phyloP scores from a whole-genome alignment of 305 asterid genomes.

The Ajuga reptans region DNA sequence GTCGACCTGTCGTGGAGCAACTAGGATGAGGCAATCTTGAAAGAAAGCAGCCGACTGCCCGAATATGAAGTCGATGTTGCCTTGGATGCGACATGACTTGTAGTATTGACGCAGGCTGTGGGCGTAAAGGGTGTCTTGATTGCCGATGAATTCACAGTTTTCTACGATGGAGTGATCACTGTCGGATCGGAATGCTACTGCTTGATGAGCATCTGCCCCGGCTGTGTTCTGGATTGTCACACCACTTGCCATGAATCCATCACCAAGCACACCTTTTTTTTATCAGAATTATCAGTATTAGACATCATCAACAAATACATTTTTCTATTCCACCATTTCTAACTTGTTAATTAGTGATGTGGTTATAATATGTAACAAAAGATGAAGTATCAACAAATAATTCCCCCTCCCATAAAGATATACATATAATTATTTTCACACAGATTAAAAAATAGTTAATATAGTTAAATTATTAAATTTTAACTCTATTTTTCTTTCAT shows the following conservation, averaged over 20 bases:
- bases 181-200: constrained; percentile 64
- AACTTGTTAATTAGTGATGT: no score
- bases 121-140: constrained; percentile 62
- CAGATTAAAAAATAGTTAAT: no score
- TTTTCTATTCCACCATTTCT: no score
- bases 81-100: constrained; percentile 51
- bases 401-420: no score
- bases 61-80: constrained; percentile 63
- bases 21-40: constrained; percentile 37
- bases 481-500: no score
- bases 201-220: constrained; percentile 45
- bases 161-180: constrained; percentile 44
- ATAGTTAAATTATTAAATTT: no score
- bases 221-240: constrained; percentile 57
- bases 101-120: constrained; percentile 55
- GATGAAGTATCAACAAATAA: no score
- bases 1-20: constrained; percentile 32
- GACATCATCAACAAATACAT: no score
- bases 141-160: constrained; percentile 48
- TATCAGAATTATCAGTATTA: no score
- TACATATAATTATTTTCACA: no score
- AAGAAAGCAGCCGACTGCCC: constrained; percentile 57
- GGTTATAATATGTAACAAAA: no score
- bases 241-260: constrained; percentile 59
- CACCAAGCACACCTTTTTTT: constrained; percentile 57